Conservation (phyloP, 257 asterid genomes). For the Voacanga thouarsii region DNA sequence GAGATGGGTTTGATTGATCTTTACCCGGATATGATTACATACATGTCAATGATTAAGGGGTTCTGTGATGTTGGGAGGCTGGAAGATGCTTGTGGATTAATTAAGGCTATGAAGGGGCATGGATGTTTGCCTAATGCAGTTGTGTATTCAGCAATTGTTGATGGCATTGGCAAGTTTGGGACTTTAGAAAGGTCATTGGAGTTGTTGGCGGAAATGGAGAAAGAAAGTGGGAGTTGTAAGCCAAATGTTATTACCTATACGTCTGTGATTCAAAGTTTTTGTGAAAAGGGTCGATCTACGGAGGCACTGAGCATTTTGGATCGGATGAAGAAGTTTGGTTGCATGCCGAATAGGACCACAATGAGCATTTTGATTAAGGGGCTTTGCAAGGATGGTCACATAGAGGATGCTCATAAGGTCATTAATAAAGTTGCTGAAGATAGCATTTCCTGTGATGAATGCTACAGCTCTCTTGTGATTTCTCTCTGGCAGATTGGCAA, state of each 20-base stretch:
- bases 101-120: slow-evolving; percentile 55
- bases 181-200: slow-evolving; percentile 57
- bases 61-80: slow-evolving; percentile 61
- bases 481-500: slow-evolving; percentile 53
- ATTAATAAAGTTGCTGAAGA: slow-evolving; percentile 43
- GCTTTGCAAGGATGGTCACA: slow-evolving; percentile 55
- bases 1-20: slow-evolving; percentile 75
- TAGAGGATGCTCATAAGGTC: slow-evolving; percentile 53
- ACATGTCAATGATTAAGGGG: slow-evolving; percentile 53
- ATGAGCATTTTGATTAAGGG: slow-evolving; percentile 54
- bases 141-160: slow-evolving; percentile 56
- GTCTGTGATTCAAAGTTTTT: slow-evolving; percentile 55
- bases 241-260: slow-evolving; percentile 79
- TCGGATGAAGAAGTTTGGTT: slow-evolving; percentile 45
- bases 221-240: slow-evolving; percentile 39
- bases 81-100: slow-evolving; percentile 56
- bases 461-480: slow-evolving; percentile 51
- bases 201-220: slow-evolving; percentile 64
- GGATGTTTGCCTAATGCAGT: slow-evolving; percentile 67
- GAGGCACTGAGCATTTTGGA: slow-evolving; percentile 59
- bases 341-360: slow-evolving; percentile 58
- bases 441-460: slow-evolving; percentile 38
- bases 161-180: slow-evolving; percentile 67
- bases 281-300: slow-evolving; percentile 45
- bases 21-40: slow-evolving; percentile 67